Conservation (phyloP, 352 stramenopile genomes). For the Pythium brachiatum region DNA sequence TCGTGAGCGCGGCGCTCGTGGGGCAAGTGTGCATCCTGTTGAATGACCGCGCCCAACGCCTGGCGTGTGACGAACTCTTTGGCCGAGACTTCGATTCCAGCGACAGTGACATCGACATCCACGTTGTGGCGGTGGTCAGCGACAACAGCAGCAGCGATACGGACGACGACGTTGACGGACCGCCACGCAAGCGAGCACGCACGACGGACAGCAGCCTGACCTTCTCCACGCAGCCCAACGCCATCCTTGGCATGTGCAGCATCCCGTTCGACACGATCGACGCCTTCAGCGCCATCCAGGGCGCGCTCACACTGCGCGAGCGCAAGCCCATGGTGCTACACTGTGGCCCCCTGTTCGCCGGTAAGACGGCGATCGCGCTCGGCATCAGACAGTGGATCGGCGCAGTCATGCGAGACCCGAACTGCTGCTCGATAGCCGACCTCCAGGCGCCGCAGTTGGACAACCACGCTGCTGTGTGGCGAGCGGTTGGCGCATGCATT, state of each 20-base stretch:
- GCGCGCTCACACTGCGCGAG: background rate
- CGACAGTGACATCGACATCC: background rate
- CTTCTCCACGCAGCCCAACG: background rate
- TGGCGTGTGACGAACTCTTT: background rate
- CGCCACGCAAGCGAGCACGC: background rate
- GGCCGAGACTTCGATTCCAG: background rate
- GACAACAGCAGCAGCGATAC: no score
- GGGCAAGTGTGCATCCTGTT: background rate
- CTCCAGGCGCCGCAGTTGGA: background rate
- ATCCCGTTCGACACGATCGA: background rate
- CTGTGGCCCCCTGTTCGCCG: background rate
- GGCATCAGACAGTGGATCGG: background rate
- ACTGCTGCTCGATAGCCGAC: background rate
- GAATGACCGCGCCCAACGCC: background rate
- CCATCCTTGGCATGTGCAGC: background rate
- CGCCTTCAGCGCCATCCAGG: background rate
- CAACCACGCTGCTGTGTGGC: background rate
- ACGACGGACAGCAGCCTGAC: background rate
- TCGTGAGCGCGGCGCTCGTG: background rate
- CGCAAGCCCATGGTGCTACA: background rate
- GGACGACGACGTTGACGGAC: background rate
- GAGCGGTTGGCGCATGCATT: background rate
- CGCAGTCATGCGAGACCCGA: background rate
- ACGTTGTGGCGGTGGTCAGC: background rate
- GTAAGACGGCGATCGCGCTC: background rate